Percentiles rank a stretch among this genome's conserved stretches.
Evolutionary conservation across 345 rosid species (phyloP).

Genomic region (Bretschneidera sinensis): DNA sequence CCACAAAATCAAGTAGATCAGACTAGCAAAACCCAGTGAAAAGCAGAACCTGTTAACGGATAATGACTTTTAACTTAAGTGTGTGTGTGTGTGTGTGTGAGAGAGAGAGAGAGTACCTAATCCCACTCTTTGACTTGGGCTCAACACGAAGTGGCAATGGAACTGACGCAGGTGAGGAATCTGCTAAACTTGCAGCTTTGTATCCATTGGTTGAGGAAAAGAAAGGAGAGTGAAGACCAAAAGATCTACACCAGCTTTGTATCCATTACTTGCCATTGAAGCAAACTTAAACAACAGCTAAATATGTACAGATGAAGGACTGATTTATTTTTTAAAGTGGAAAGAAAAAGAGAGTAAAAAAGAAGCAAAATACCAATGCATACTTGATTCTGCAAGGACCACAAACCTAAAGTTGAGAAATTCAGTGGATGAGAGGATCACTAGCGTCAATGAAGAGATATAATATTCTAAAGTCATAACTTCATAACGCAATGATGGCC

Average conservation of each 20-base stretch:
- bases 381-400: no score
- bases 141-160: constrained; percentile 90
- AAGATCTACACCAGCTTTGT: neutral
- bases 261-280: no score
- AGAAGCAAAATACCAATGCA: no score
- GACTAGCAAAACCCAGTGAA: neutral
- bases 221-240: neutral
- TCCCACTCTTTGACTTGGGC: constrained; percentile 93
- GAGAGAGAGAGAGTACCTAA: constrained; percentile 47
- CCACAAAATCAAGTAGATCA: neutral
- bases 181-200: constrained; percentile 93
- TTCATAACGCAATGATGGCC: no score
- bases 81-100: no score
- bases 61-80: neutral
- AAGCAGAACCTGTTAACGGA: neutral
- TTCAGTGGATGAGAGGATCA: no score
- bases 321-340: no score
- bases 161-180: constrained; percentile 77
- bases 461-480: no score
- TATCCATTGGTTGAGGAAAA: constrained; percentile 51
- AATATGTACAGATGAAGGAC: neutral
- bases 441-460: no score
- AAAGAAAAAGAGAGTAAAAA: neutral
- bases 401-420: no score
- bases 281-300: neutral